Evolutionary conservation across 2,329 filamentous ascomycete genomes (phyloP).

Genomic region (Hymenoscyphus linearis): DNA sequence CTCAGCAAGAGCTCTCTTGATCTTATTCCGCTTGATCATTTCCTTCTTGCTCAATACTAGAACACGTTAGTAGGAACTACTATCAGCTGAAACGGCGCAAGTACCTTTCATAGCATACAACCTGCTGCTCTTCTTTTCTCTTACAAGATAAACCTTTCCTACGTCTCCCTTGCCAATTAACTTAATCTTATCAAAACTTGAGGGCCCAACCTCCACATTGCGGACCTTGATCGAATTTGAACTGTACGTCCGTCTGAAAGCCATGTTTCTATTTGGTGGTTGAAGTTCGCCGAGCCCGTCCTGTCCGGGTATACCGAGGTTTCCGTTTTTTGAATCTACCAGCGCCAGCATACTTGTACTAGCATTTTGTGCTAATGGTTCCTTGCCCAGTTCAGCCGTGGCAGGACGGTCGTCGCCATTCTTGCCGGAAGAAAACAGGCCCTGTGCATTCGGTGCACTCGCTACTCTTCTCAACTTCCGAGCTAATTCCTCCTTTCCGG

Average conservation of each 20-base stretch:
- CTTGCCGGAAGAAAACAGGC: slow-evolving; percentile 65
- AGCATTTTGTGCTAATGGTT: slow-evolving; percentile 61
- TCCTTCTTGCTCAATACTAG: slow-evolving; percentile 97
- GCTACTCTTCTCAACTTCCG: slow-evolving; percentile 89
- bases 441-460: slow-evolving; percentile 94
- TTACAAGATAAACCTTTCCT: slow-evolving; percentile 94
- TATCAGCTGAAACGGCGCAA: background rate
- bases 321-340: slow-evolving; percentile 40
- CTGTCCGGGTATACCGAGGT: slow-evolving; percentile 39
- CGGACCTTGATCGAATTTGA: slow-evolving; percentile 99
- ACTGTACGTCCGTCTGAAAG: slow-evolving; percentile 93
- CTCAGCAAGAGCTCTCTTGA: slow-evolving; percentile 94
- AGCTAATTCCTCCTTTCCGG: slow-evolving; percentile 87
- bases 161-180: slow-evolving; percentile 98
- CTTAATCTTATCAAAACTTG: slow-evolving; percentile 99
- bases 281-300: slow-evolving; percentile 58
- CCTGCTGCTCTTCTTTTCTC: slow-evolving; percentile 94
- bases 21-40: slow-evolving; percentile 99
- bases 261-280: slow-evolving; percentile 62
- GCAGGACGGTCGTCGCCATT: slow-evolving; percentile 63
- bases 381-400: slow-evolving; percentile 82
- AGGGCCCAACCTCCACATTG: slow-evolving; percentile 90
- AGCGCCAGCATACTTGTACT: slow-evolving; percentile 43
- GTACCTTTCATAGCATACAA: slow-evolving; percentile 98
- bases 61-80: slow-evolving; percentile 24